A percentile compares a stretch with the other conserved stretches of the same genome.
These are phyloP conservation scores for Wallacemonas sp. DNA, from an alignment of 208 protist species.

Conservation along the genomic window DNA sequence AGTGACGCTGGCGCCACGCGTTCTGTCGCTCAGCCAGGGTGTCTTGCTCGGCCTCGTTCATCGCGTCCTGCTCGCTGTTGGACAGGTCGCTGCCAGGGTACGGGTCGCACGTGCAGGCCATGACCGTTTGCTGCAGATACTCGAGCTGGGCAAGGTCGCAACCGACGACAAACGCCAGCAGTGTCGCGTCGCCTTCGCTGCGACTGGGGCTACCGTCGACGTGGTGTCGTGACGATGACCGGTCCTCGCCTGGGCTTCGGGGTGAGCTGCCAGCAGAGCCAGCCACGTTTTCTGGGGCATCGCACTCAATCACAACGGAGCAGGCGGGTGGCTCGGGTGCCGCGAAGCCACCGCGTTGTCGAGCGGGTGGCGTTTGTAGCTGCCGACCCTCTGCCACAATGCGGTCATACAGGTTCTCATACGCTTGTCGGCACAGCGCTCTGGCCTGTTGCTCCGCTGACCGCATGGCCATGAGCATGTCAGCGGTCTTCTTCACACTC, in stretches of 20 bases:
- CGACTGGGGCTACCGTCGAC: no score
- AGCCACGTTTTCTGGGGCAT: neutral
- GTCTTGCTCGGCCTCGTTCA: neutral
- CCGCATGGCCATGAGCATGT: neutral
- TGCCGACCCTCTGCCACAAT: constrained; percentile 18
- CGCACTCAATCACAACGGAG: constrained; percentile 40
- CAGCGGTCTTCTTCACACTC: no score
- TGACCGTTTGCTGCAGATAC: constrained; percentile 22
- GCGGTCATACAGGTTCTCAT: constrained; percentile 28
- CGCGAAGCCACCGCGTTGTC: neutral
- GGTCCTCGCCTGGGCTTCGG: neutral
- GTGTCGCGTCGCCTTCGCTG: neutral
- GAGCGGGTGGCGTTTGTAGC: neutral
- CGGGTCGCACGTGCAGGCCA: constrained; percentile 27
- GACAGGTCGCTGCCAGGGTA: constrained; percentile 17
- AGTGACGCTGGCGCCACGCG: constrained; percentile 38
- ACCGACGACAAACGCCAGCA: constrained; percentile 34
- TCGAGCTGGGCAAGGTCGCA: constrained; percentile 45
- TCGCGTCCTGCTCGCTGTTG: neutral
- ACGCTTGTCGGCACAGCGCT: constrained; percentile 26
- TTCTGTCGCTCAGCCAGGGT: constrained; percentile 1
- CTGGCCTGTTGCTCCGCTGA: constrained; percentile 10
- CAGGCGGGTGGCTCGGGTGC: constrained; percentile 26
- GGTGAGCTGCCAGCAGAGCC: neutral
- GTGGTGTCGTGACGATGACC: no score